phyloP scores from a whole-genome alignment of 768 basidiomycete genomes.

The Russula vinacea region DNA sequence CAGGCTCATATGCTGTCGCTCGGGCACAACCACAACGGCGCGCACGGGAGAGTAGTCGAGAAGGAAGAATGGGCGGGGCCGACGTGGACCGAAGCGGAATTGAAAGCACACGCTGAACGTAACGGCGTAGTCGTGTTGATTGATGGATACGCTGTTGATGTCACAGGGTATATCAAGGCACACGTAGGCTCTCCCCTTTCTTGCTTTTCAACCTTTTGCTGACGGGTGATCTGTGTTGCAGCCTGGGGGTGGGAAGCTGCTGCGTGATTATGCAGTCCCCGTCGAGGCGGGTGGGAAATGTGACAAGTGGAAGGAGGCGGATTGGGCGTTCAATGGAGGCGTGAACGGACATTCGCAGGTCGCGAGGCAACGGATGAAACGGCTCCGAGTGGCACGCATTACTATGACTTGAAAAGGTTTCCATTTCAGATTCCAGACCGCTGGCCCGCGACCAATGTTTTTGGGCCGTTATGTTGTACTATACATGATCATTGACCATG shows the following conservation, averaged over 20 bases:
- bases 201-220: neutral
- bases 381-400: conserved; percentile 46
- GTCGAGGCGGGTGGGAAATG: conserved; percentile 20
- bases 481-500: too few species aligned
- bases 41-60: conserved; percentile 16
- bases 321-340: conserved; percentile 67
- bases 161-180: conserved; percentile 55
- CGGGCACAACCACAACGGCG: conserved; percentile 31
- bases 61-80: conserved; percentile 38
- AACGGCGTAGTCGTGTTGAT: conserved; percentile 49
- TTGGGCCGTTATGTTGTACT: too few species aligned
- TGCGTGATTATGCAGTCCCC: conserved; percentile 49
- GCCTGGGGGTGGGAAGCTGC: conserved; percentile 60
- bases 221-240: conserved; percentile 32
- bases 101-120: conserved; percentile 39
- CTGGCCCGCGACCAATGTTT: neutral
- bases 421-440: too few species aligned
- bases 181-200: conserved; percentile 51
- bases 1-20: conserved; percentile 49
- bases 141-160: conserved; percentile 61
- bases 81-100: conserved; percentile 43
- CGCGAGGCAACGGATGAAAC: conserved; percentile 48
- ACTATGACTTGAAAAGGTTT: neutral
- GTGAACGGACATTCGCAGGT: conserved; percentile 69
- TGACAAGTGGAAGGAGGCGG: conserved; percentile 45